Conservation (phyloP, 495 filamentous ascomycete genomes). For the Aspergillus heteromorphus region DNA sequence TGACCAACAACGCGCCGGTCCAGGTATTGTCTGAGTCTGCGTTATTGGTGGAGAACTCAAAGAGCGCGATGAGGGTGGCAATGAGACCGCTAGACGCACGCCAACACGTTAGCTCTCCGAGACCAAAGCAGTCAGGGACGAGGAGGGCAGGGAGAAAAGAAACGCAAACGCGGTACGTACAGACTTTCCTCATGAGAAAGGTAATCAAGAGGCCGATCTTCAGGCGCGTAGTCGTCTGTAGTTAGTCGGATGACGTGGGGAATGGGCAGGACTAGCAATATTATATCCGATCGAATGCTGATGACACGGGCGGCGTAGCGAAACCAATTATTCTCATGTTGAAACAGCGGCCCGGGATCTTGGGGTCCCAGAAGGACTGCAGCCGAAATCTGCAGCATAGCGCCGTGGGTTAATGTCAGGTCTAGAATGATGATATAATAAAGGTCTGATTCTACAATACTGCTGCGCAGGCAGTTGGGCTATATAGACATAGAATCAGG, state of each 20-base stretch:
- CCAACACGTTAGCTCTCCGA: too few species aligned
- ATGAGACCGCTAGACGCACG: not conserved
- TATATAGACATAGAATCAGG: too few species aligned
- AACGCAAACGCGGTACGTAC: not conserved
- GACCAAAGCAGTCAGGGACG: not conserved
- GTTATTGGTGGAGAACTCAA: not conserved
- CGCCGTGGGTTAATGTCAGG: too few species aligned
- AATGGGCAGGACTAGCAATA: not conserved
- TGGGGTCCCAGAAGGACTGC: not conserved
- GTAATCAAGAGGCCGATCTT: not conserved
- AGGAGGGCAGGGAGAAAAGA: too few species aligned
- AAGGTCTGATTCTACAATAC: too few species aligned
- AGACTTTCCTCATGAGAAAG: not conserved
- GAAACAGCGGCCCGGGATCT: not conserved
- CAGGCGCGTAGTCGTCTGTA: not conserved
- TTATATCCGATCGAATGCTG: not conserved
- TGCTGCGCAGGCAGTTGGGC: too few species aligned
- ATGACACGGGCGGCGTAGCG: not conserved
- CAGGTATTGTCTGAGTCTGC: not conserved
- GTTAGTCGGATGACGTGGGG: not conserved
- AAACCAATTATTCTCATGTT: not conserved
- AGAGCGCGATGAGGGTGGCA: not conserved
- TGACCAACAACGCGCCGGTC: not conserved
- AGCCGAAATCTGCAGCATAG: too few species aligned
- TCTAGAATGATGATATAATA: too few species aligned